These are phyloP conservation scores for Bertia moriformis DNA, from an alignment of 2,329 filamentous ascomycete genomes.

Conservation along the genomic window DNA sequence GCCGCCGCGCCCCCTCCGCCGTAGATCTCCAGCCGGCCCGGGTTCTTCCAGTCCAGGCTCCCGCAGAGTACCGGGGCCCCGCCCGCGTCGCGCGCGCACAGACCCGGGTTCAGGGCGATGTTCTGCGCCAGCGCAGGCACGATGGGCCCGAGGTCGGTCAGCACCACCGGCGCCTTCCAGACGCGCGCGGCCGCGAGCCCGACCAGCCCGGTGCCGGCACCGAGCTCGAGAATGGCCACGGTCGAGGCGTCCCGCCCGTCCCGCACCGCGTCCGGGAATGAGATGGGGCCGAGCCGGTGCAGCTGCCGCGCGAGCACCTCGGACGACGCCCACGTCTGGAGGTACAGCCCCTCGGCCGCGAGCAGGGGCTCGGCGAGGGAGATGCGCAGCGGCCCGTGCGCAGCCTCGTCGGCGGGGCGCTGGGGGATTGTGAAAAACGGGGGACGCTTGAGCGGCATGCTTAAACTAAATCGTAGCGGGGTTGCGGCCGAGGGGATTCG, in stretches of 20 bases:
- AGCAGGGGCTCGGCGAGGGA: conserved; percentile 73
- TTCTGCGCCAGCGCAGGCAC: conserved; percentile 70
- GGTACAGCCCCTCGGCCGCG: conserved; percentile 73
- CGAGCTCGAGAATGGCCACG: conserved; percentile 56
- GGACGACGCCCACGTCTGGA: conserved; percentile 92
- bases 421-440: no score
- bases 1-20: conserved; percentile 29
- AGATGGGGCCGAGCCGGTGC: conserved; percentile 24
- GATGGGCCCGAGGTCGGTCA: conserved; percentile 79
- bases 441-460: no score
- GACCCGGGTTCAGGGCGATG: conserved; percentile 42
- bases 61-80: conserved; percentile 45
- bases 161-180: conserved; percentile 48
- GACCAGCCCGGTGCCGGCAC: conserved; percentile 80
- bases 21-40: no score
- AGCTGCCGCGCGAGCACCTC: conserved; percentile 71
- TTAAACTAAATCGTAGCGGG: no score
- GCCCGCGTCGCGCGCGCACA: conserved; percentile 39
- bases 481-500: no score
- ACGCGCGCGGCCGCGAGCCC: conserved; percentile 70
- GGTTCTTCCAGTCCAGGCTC: conserved; percentile 70
- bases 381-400: no score
- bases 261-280: conserved; percentile 27
- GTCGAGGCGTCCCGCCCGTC: conserved; percentile 13
- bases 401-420: no score